A percentile compares a stretch with the other conserved stretches of the same genome.
phyloP scores from a whole-genome alignment of 495 filamentous ascomycete genomes.

The Pseudoneurospora amorphoporcata region DNA sequence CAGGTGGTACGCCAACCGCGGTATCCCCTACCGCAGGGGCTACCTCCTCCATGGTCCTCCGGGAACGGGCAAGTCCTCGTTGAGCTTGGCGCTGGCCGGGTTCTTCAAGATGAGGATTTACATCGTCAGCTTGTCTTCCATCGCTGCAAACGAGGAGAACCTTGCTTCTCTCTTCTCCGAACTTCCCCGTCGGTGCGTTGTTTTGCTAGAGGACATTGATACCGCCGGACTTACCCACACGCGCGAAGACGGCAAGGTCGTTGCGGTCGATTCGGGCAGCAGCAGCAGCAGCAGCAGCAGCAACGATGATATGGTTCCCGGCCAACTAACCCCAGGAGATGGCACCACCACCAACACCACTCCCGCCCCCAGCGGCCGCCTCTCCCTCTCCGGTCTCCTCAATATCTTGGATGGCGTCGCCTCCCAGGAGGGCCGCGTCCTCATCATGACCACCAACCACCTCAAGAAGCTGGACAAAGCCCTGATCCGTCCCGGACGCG shows the following conservation, averaged over 20 bases:
- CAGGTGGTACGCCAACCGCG: slow-evolving; percentile 64
- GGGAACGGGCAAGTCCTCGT: slow-evolving; percentile 43
- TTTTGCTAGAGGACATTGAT: slow-evolving; percentile 68
- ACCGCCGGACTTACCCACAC: slow-evolving; percentile 59
- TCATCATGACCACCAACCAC: slow-evolving; percentile 84
- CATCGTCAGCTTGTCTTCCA: slow-evolving; percentile 53
- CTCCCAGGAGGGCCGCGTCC: slow-evolving; percentile 61
- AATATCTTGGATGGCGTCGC: slow-evolving; percentile 79
- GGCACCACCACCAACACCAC: slow-evolving; percentile 6
- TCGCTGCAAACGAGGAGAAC: slow-evolving; percentile 59
- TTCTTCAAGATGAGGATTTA: slow-evolving; percentile 41
- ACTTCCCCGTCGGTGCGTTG: slow-evolving; percentile 56
- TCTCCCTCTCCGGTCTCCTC: slow-evolving; percentile 65
- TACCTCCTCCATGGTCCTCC: slow-evolving; percentile 41
- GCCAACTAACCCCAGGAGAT: slow-evolving; percentile 15
- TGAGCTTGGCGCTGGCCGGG: slow-evolving; percentile 38
- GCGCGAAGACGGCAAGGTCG: slow-evolving; percentile 35
- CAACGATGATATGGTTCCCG: slow-evolving; percentile 20
- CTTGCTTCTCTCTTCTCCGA: slow-evolving; percentile 59
- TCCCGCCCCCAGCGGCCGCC: slow-evolving; percentile 16
- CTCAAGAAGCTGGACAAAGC: slow-evolving; percentile 65
- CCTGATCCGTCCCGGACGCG: slow-evolving; percentile 64
- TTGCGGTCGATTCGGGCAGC: slow-evolving; percentile 40
- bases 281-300: slow-evolving; percentile 19
- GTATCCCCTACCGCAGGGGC: slow-evolving; percentile 39